phyloP scores from a whole-genome alignment of 2,329 filamentous ascomycete genomes.

The Diatrype stigma region DNA sequence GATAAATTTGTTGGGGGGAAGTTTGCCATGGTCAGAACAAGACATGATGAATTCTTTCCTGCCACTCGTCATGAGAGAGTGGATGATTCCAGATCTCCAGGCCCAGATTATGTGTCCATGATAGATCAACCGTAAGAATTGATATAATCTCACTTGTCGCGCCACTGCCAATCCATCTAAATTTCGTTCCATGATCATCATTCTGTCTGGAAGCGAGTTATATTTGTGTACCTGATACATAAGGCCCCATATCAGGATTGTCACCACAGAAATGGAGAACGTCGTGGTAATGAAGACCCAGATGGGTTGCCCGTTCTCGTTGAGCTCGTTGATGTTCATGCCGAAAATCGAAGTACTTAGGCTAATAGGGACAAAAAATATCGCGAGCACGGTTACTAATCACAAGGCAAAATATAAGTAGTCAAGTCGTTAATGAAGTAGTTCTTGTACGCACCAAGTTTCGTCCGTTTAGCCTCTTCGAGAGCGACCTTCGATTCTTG shows the following conservation, averaged over 20 bases:
- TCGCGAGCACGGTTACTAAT: neutral
- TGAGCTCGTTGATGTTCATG: neutral
- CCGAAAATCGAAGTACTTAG: neutral
- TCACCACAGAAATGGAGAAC: neutral
- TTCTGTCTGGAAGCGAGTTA: neutral
- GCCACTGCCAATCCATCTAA: neutral
- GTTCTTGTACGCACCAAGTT: too few relatives aligned
- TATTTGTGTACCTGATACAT: neutral
- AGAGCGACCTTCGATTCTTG: too few relatives aligned
- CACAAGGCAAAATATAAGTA: neutral
- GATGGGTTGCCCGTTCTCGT: neutral
- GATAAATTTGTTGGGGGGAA: neutral
- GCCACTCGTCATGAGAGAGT: neutral
- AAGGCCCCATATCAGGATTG: neutral
- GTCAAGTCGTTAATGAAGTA: too few relatives aligned
- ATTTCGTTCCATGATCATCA: neutral
- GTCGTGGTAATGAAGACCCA: neutral
- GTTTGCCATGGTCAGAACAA: neutral
- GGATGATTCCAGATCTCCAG: neutral
- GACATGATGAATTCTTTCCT: neutral
- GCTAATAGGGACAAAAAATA: conserved; percentile 1
- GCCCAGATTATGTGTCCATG: neutral
- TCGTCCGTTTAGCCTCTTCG: too few relatives aligned
- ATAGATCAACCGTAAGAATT: neutral
- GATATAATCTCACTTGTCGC: neutral